These are phyloP conservation scores for Pseudogymnoascus sp. DNA, from an alignment of 2,329 filamentous ascomycete species.

Conservation along the genomic window DNA sequence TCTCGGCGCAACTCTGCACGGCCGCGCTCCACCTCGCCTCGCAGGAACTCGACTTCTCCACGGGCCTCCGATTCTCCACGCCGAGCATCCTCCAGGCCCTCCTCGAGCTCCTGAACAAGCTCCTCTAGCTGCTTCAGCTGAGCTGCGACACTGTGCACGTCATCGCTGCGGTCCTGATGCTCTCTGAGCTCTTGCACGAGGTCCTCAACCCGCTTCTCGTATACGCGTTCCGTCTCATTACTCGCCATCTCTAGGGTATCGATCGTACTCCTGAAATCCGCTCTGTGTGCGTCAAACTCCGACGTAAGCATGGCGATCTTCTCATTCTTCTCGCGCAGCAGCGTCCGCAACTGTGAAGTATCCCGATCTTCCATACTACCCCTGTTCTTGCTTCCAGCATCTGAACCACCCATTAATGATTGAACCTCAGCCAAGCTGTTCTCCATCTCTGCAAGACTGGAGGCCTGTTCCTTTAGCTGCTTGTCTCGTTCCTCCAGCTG, in stretches of 20 bases:
- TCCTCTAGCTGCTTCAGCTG: constrained; percentile 95
- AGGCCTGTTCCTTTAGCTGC: constrained; percentile 81
- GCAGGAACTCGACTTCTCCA: constrained; percentile 89
- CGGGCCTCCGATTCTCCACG: constrained; percentile 91
- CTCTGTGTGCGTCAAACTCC: constrained; percentile 89
- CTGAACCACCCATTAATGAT: constrained; percentile 53
- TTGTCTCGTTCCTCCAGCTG: constrained; percentile 77
- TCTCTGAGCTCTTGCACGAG: constrained; percentile 77
- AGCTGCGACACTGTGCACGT: constrained; percentile 82
- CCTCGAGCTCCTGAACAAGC: constrained; percentile 91
- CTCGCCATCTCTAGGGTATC: constrained; percentile 94
- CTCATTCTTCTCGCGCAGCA: constrained; percentile 91
- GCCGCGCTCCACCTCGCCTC: constrained; percentile 89
- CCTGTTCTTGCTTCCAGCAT: constrained; percentile 40
- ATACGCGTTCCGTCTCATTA: constrained; percentile 90
- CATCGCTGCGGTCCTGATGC: constrained; percentile 71
- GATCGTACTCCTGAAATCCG: constrained; percentile 93
- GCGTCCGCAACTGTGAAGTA: constrained; percentile 64
- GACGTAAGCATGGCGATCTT: constrained; percentile 88
- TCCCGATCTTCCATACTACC: constrained; percentile 60
- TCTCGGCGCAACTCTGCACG: constrained; percentile 81
- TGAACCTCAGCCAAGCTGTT: constrained; percentile 74
- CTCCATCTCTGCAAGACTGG: constrained; percentile 83
- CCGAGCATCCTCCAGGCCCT: constrained; percentile 89
- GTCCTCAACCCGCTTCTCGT: constrained; percentile 85